Conservation (phyloP, 1,284 basidiomycete genomes). For the Sphagnurus paluster region DNA sequence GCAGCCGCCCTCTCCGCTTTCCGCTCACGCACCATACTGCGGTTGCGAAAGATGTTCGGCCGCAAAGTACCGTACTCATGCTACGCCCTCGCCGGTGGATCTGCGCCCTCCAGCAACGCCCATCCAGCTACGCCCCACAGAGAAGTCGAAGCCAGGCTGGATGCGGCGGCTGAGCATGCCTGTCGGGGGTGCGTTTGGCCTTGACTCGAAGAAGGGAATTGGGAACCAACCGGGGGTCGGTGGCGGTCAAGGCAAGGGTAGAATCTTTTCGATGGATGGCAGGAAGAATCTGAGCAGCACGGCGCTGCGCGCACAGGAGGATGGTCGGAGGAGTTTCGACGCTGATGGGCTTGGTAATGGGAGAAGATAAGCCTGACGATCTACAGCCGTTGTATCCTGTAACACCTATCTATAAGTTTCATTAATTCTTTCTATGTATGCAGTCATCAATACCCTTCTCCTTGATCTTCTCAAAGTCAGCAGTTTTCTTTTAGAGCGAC, state of each 20-base stretch:
- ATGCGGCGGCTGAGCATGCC: slow-evolving; percentile 78
- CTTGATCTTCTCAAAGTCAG: too few species aligned
- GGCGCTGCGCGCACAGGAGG: slow-evolving; percentile 31
- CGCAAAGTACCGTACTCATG: slow-evolving; percentile 42
- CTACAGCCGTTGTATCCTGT: too few species aligned
- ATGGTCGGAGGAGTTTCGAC: slow-evolving; percentile 49
- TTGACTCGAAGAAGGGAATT: slow-evolving; percentile 41
- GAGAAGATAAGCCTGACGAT: slow-evolving; percentile 47
- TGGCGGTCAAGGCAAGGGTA: slow-evolving; percentile 19
- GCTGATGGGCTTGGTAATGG: slow-evolving; percentile 39
- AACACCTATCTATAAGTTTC: too few species aligned
- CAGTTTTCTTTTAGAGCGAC: too few species aligned
- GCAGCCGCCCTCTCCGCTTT: slow-evolving; percentile 16
- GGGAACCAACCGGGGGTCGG: slow-evolving; percentile 22
- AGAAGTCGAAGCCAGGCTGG: slow-evolving; percentile 67
- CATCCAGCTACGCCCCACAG: slow-evolving; percentile 39
- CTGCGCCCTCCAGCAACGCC: slow-evolving; percentile 44
- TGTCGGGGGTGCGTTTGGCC: slow-evolving; percentile 52
- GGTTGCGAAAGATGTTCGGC: slow-evolving; percentile 62
- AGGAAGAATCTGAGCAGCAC: slow-evolving; percentile 45
- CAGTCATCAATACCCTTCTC: too few species aligned
- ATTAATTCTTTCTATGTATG: too few species aligned
- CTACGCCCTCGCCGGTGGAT: slow-evolving; percentile 28
- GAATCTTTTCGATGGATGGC: slow-evolving; percentile 39
- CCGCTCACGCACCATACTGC: slow-evolving; percentile 53